Percentiles rank a stretch among this genome's conserved stretches.
Conservation (phyloP, 371 early-diverging fungal species). For the Lichtheimia hyalospora region DNA sequence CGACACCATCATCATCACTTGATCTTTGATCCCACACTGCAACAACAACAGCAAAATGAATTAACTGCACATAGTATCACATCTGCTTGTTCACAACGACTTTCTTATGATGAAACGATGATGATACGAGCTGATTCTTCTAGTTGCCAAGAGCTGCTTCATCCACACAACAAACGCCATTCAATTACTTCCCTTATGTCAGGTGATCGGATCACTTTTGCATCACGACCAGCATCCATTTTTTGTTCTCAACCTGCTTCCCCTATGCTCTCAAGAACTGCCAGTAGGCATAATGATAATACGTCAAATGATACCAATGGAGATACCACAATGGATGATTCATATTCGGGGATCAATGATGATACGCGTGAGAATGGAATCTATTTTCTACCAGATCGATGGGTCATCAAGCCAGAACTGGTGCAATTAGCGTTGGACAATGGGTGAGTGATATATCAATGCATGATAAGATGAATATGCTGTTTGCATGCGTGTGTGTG, state of each 20-base stretch:
- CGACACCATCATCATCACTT: not conserved
- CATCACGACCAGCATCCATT: slow-evolving; percentile 30
- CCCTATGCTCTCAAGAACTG: slow-evolving; percentile 19
- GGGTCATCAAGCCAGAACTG: slow-evolving; percentile 39
- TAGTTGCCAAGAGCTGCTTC: slow-evolving; percentile 20
- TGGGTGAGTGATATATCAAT: slow-evolving; percentile 26
- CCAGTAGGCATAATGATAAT: not conserved
- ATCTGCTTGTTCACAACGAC: not conserved
- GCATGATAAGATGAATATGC: not conserved
- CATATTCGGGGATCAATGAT: too few species aligned
- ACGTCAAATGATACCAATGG: not conserved
- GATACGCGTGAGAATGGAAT: too few species aligned
- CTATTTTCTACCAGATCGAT: slow-evolving; percentile 19
- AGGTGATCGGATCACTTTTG: slow-evolving; percentile 18
- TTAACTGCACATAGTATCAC: not conserved
- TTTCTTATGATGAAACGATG: not conserved
- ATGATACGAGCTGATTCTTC: slow-evolving; percentile 1
- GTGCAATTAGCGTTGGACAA: slow-evolving; percentile 33
- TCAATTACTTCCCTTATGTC: slow-evolving; percentile 28
- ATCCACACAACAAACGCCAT: slow-evolving; percentile 21
- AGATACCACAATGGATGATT: too few species aligned
- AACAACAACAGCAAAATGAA: not conserved
- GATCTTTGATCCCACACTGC: not conserved
- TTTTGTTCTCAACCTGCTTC: slow-evolving; percentile 35
- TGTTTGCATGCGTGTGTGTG: not conserved